A percentile compares a stretch with the other conserved stretches of the same genome.
These are phyloP conservation scores for grape (Vitis vinifera) DNA, from an alignment of 164 flowering plant genomes.

Conservation along the genomic window DNA sequence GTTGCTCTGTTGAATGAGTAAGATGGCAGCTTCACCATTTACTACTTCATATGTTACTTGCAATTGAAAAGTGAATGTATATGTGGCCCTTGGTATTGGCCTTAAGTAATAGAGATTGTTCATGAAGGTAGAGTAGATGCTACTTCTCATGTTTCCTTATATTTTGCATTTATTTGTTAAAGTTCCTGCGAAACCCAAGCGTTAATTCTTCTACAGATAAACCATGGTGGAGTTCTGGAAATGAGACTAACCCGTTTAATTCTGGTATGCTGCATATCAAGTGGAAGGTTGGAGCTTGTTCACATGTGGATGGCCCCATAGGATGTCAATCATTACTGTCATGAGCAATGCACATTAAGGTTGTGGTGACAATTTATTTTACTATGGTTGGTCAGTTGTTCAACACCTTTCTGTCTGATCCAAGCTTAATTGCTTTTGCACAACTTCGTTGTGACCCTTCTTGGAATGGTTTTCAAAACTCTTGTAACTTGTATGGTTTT, in stretches of 20 bases:
- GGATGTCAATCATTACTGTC: constrained; percentile 94
- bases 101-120: constrained; percentile 73
- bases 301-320: constrained; percentile 90
- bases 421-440: constrained; percentile 93
- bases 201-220: constrained; percentile 50
- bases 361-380: constrained; percentile 15
- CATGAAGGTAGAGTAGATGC: constrained; percentile 60
- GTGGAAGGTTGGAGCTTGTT: constrained; percentile 93
- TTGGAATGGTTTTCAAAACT: constrained; percentile 39
- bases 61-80: constrained; percentile 82
- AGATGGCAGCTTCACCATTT: neutral
- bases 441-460: constrained; percentile 86
- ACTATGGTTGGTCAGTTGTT: constrained; percentile 67
- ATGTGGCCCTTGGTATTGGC: constrained; percentile 98
- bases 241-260: constrained; percentile 72
- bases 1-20: neutral
- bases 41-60: constrained; percentile 18
- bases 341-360: constrained; percentile 90
- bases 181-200: neutral
- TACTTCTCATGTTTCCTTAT: neutral
- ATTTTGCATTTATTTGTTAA: neutral
- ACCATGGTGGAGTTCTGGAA: constrained; percentile 80
- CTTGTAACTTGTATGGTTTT: too few relatives aligned
- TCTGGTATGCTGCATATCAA: constrained; percentile 84
- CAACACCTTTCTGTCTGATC: constrained; percentile 90